These are phyloP conservation scores for Fusarium tjaetaba DNA, from an alignment of 2,329 filamentous ascomycete genomes.

Conservation along the genomic window DNA sequence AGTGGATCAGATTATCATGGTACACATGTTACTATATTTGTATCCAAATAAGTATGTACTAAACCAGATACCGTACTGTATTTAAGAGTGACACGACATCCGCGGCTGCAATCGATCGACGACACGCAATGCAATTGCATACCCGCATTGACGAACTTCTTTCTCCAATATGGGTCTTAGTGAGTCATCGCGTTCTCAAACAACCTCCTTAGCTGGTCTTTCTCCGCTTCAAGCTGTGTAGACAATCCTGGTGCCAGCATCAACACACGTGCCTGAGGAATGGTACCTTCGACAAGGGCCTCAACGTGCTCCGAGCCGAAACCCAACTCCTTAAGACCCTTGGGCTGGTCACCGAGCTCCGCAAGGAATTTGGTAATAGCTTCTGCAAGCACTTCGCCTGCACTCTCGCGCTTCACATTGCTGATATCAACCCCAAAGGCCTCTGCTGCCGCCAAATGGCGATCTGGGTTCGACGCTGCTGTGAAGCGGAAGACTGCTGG, in stretches of 20 bases:
- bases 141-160: slow-evolving; percentile 22
- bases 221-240: slow-evolving; percentile 74
- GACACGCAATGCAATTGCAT: slow-evolving; percentile 29
- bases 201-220: slow-evolving; percentile 74
- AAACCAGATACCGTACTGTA: slow-evolving; percentile 9
- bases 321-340: slow-evolving; percentile 83
- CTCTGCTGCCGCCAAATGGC: slow-evolving; percentile 89
- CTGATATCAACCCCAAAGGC: slow-evolving; percentile 90
- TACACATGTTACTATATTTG: slow-evolving; percentile 12
- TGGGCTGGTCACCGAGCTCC: slow-evolving; percentile 88
- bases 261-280: slow-evolving; percentile 89
- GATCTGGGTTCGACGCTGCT: slow-evolving; percentile 87
- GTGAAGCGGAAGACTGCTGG: slow-evolving; percentile 96
- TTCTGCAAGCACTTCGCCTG: slow-evolving; percentile 87
- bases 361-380: slow-evolving; percentile 84
- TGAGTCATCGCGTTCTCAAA: slow-evolving; percentile 70
- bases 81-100: slow-evolving; percentile 12
- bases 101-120: slow-evolving; percentile 12
- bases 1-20: slow-evolving; percentile 1
- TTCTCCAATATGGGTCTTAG: slow-evolving; percentile 30
- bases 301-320: slow-evolving; percentile 82
- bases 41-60: not conserved
- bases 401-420: slow-evolving; percentile 87
- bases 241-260: slow-evolving; percentile 88
- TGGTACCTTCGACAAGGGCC: slow-evolving; percentile 88